Evolutionary conservation across 2,329 filamentous ascomycete genomes (phyloP).

Genomic region (Microdochium bolleyi): DNA sequence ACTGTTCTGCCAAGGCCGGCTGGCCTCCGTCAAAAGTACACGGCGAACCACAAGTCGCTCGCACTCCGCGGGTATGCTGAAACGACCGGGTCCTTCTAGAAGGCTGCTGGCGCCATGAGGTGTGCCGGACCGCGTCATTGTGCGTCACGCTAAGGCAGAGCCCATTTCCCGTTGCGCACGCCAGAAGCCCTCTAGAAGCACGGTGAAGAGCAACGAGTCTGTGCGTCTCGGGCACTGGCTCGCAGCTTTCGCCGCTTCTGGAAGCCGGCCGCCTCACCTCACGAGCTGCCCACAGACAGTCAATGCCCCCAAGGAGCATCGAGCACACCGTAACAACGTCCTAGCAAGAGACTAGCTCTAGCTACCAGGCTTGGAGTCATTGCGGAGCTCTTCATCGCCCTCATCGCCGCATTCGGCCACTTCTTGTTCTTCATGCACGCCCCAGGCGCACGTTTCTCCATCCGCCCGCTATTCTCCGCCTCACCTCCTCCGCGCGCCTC

Average conservation of each 20-base stretch:
- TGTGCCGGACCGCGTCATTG: not conserved
- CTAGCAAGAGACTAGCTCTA: not conserved
- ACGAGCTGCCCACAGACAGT: not conserved
- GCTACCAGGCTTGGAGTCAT: not conserved
- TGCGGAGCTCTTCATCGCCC: not conserved
- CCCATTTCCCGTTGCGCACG: not conserved
- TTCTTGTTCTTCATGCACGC: not conserved
- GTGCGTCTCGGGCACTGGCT: not conserved
- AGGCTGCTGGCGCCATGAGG: constrained; percentile 5
- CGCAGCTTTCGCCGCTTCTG: not conserved
- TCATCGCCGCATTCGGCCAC: not conserved
- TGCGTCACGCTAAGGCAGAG: not conserved
- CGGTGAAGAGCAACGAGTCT: not conserved
- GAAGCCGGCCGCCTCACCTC: not conserved
- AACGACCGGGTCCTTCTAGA: constrained; percentile 10
- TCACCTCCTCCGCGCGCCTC: not conserved
- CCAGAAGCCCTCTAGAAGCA: not conserved
- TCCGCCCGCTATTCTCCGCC: not conserved
- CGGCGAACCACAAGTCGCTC: not conserved
- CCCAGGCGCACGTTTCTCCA: not conserved
- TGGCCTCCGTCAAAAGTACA: not conserved
- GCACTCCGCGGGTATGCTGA: not conserved
- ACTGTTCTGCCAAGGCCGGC: not conserved
- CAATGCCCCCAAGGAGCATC: not conserved
- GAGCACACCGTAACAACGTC: not conserved